A percentile compares a stretch with the other conserved stretches of the same genome.
Evolutionary conservation across 768 basidiomycete genomes (phyloP).

Genomic region (Naematelia encephala): DNA sequence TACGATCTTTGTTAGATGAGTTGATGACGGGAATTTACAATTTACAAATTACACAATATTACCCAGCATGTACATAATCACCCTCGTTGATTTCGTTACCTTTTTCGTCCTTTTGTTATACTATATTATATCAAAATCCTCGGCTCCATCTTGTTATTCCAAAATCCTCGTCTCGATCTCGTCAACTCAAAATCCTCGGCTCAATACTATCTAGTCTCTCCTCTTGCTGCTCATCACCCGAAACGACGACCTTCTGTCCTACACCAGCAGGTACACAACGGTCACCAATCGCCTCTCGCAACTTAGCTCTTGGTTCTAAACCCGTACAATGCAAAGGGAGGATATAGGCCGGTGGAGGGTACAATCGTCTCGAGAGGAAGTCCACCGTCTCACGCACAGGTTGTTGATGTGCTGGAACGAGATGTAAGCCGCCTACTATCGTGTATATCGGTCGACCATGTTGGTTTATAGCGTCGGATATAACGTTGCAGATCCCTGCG

Average conservation of each 20-base stretch:
- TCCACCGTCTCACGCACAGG: conserved; percentile 69
- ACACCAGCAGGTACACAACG: conserved; percentile 75
- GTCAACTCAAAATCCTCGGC: not conserved
- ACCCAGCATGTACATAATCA: conserved; percentile 1
- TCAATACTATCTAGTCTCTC: not conserved
- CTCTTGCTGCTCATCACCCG: conserved; percentile 12
- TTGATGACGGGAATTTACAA: not conserved
- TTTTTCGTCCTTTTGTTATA: not conserved
- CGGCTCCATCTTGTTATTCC: too few species aligned
- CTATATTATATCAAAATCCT: not conserved
- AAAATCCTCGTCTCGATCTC: not conserved
- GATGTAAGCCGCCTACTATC: conserved; percentile 79
- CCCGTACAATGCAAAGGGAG: conserved; percentile 85
- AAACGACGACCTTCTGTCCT: conserved; percentile 63
- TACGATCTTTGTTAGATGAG: too few species aligned
- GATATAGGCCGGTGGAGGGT: conserved; percentile 65
- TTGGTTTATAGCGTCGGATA: conserved; percentile 63
- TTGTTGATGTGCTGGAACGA: conserved; percentile 65
- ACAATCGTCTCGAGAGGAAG: conserved; percentile 63
- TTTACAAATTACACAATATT: not conserved
- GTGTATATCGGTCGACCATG: conserved; percentile 72
- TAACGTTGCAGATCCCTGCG: conserved; percentile 80
- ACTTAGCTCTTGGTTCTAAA: conserved; percentile 68
- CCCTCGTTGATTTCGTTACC: not conserved
- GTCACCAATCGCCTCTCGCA: conserved; percentile 67